Base-by-base conservation (phyloP, 441 rosid species). In the Eruca vesicaria region DNA sequence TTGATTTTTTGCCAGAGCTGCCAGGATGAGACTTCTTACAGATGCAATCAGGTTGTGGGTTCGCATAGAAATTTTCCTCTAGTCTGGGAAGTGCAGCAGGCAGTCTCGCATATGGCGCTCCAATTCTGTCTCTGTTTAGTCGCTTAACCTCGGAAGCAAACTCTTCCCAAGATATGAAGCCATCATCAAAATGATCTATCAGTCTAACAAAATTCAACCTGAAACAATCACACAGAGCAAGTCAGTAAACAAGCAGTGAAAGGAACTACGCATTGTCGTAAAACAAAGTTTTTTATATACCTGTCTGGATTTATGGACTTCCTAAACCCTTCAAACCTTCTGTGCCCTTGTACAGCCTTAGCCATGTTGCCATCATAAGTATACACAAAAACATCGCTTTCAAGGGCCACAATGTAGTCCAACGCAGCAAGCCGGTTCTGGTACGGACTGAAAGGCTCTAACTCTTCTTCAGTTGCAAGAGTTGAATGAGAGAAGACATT, bases 311-410 rank as follows among this genome's bases (percentile, higher is more conserved):
- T 91, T 72, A 95, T 88, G 19, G 97, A 89, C 81, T 88, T 95
- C 52, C 89, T 78, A 69, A 91, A 95, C 38, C 98, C 97, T 82
- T 89, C 94, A 68, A 93, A 96, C 71, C 83, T 81, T 78, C 99
- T 68, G 41, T 96, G 98, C 36, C 98, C 99, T 80, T 96, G 98
- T 55, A 96, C 99, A 15, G 98, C 98, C 78, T 89, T 94, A 9
- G 99, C 99, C 99, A 94, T 94, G 63, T 94, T 94, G 26, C 99
- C 97, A 69, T 92, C 97, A 4, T 92, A 92, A 2, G 97, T 90
- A 77, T 92, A 89, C 55, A 90, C 86, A 80, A 94, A 92, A 32
- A 92, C 97, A 53, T 94, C 94, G 50, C 99, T 94, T 82, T 92
- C 94, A 65, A 92, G 89, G 28, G 99, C 99, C 64, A 92, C 84